A percentile compares a stretch with the other conserved stretches of the same genome.
Conservation (phyloP, 768 basidiomycete species). For the Clathrus columnatus region DNA sequence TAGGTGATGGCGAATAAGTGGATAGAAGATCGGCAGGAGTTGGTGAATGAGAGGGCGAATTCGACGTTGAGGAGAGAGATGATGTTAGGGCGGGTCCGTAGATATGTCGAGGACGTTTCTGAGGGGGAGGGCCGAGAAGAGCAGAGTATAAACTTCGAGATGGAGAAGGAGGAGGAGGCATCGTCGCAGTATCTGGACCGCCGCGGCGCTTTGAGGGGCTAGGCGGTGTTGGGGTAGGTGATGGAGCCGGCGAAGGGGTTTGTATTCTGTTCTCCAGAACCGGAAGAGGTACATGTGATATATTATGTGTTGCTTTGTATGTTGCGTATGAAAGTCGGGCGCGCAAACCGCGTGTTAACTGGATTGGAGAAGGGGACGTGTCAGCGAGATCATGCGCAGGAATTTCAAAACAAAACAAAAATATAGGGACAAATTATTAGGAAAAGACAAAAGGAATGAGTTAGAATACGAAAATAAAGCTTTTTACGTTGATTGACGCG, state of each 20-base stretch:
- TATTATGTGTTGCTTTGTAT: conserved; percentile 73
- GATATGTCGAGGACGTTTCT: conserved; percentile 45
- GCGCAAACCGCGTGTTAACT: conserved; percentile 77
- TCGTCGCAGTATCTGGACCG: conserved; percentile 1
- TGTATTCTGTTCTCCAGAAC: conserved; percentile 48
- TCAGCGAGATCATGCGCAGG: conserved; percentile 13
- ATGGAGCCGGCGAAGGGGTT: conserved; percentile 2
- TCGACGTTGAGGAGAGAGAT: conserved; percentile 11
- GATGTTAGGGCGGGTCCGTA: conserved; percentile 7
- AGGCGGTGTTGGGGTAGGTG: conserved; percentile 19
- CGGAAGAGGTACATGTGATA: conserved; percentile 53
- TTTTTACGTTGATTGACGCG: conserved; percentile 8
- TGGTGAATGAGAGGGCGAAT: conserved; percentile 5
- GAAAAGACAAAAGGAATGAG: not conserved
- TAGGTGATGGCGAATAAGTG: not conserved
- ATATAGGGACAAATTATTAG: conserved; percentile 12
- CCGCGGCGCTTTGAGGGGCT: conserved; percentile 16
- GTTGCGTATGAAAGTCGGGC: conserved; percentile 76
- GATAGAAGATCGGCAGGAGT: conserved; percentile 4
- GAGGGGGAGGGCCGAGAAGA: conserved; percentile 67
- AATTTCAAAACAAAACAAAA: conserved; percentile 8
- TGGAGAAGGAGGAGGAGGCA: conserved; percentile 27
- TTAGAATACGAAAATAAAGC: not conserved
- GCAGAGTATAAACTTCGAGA: conserved; percentile 62
- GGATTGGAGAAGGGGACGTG: conserved; percentile 16